phyloP scores from a whole-genome alignment of 257 asterid genomes.

The Nicotiana tomentosiformis region DNA sequence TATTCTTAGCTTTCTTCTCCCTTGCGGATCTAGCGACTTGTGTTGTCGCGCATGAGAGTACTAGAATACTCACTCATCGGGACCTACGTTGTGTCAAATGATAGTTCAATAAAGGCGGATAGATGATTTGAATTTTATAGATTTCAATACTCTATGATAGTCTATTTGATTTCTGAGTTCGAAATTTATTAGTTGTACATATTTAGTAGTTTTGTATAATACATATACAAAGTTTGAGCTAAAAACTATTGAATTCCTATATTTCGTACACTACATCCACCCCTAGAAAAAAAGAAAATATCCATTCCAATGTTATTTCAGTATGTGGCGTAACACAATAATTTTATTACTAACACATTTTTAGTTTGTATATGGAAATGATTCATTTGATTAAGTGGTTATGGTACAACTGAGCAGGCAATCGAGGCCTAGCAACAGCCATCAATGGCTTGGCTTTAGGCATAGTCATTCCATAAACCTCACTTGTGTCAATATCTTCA shows the following conservation, averaged over 20 bases:
- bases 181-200: no score
- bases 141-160: neutral
- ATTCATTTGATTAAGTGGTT: conserved; percentile 17
- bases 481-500: conserved; percentile 63
- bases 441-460: conserved; percentile 71
- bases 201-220: no score
- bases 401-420: conserved; percentile 45
- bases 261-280: neutral
- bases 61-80: neutral
- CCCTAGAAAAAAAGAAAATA: neutral
- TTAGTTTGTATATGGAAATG: neutral
- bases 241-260: no score
- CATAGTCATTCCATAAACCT: conserved; percentile 98
- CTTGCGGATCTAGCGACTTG: no score
- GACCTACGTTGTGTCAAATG: neutral
- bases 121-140: neutral
- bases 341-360: neutral
- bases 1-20: no score
- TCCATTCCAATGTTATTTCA: neutral
- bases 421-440: conserved; percentile 63
- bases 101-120: neutral
- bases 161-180: no score
- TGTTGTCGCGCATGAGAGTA: no score
- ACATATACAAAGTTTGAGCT: no score
- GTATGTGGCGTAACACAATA: neutral